Percentiles rank a stretch among this genome's conserved stretches.
Evolutionary conservation across 352 stramenopile species (phyloP).

Genomic region (Phytophthora sansomeana): DNA sequence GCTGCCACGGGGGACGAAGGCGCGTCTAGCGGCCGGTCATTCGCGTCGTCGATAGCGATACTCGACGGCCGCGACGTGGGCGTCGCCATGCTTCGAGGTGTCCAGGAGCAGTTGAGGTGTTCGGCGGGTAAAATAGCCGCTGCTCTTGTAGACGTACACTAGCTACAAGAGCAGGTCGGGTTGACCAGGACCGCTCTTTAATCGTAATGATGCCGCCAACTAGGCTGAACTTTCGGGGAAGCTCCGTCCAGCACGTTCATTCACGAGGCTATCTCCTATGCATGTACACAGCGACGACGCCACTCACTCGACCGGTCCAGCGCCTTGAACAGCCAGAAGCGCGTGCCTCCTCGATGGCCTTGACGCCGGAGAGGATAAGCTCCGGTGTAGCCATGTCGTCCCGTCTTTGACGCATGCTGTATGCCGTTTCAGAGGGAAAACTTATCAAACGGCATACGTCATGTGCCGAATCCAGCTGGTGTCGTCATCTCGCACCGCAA

Average conservation of each 20-base stretch:
- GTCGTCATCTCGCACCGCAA: conserved; percentile 32
- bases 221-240: not conserved
- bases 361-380: not conserved
- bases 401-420: conserved; percentile 3
- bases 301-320: not conserved
- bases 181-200: too few relatives aligned
- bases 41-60: conserved; percentile 50
- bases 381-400: not conserved
- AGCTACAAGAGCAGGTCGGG: too few relatives aligned
- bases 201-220: too few relatives aligned
- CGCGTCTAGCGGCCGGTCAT: conserved; percentile 27
- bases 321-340: not conserved
- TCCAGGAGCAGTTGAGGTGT: conserved; percentile 7
- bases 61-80: conserved; percentile 38
- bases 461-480: conserved; percentile 12
- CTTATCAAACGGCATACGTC: not conserved
- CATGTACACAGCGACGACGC: too few relatives aligned
- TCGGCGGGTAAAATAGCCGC: conserved; percentile 13
- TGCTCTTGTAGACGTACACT: too few relatives aligned
- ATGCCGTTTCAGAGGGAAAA: not conserved
- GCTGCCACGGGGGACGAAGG: conserved; percentile 35
- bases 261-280: too few relatives aligned
- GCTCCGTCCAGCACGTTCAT: not conserved
- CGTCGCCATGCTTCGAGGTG: conserved; percentile 28
- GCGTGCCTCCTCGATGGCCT: not conserved